These are phyloP conservation scores for Xylaria sp. DNA, from an alignment of 2,329 filamentous ascomycete genomes.

Conservation along the genomic window DNA sequence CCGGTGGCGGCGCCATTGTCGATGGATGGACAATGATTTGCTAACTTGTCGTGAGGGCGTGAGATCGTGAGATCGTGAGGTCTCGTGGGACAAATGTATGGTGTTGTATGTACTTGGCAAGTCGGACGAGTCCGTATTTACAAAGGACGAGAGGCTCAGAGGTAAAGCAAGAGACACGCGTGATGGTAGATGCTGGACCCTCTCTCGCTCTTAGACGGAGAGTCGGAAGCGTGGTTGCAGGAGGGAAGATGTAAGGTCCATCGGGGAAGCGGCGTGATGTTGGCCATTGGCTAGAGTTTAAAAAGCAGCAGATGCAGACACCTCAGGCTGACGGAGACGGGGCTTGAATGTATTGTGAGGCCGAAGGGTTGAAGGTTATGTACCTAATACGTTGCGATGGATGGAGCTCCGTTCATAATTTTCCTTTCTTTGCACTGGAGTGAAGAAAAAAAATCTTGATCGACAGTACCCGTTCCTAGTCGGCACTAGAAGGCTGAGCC, in stretches of 20 bases:
- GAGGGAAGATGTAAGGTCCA: not conserved
- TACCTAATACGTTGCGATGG: not conserved
- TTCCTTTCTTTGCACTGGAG: not conserved
- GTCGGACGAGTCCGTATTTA: not conserved
- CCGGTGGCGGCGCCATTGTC: constrained; percentile 50
- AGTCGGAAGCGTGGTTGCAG: not conserved
- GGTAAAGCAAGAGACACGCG: not conserved
- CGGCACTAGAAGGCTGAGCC: not conserved
- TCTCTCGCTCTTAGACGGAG: not conserved
- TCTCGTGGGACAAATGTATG: not conserved
- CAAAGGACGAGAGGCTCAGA: not conserved
- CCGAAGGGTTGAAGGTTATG: not conserved
- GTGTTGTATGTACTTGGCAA: not conserved
- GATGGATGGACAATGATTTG: not conserved
- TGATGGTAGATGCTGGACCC: not conserved
- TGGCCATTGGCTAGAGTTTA: not conserved
- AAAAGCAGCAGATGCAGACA: not conserved
- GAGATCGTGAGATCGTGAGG: not conserved
- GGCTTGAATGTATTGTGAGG: not conserved
- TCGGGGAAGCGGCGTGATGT: not conserved
- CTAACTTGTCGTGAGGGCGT: too few species aligned
- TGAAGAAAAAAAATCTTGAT: not conserved
- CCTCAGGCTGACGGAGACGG: not conserved
- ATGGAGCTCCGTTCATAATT: not conserved
- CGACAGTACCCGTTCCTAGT: not conserved